Evolutionary conservation across 768 basidiomycete species (phyloP).

Genomic region (Filobasidium floriforme): DNA sequence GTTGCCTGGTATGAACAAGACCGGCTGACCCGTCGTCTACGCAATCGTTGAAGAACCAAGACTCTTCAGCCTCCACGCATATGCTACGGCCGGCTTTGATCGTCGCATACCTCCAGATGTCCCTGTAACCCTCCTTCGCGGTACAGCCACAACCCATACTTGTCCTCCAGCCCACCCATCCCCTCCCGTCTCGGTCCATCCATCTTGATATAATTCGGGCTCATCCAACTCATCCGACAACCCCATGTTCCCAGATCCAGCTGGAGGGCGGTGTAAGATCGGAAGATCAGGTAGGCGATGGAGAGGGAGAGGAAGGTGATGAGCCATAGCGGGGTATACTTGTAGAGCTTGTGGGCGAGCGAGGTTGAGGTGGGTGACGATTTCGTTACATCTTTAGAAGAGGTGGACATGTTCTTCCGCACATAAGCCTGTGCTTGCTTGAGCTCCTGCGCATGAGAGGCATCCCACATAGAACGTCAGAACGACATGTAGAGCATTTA

Average conservation of each 20-base stretch:
- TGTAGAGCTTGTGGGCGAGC: neutral
- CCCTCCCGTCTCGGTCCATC: slow-evolving; percentile 54
- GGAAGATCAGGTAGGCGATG: neutral
- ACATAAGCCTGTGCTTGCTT: no score
- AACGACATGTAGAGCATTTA: no score
- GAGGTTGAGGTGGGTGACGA: neutral
- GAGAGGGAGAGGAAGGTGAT: neutral
- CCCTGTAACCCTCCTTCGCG: slow-evolving; percentile 79
- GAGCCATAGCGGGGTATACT: neutral
- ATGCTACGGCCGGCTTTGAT: no score
- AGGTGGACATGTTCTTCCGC: neutral
- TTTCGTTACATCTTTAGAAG: neutral
- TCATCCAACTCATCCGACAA: slow-evolving; percentile 95
- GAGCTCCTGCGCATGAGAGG: no score
- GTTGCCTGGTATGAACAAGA: slow-evolving; percentile 93
- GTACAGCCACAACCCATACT: slow-evolving; percentile 86
- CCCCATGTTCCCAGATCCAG: slow-evolving; percentile 21
- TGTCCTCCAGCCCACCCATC: slow-evolving; percentile 63
- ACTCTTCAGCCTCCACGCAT: no score
- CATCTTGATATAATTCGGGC: slow-evolving; percentile 75
- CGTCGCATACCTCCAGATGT: slow-evolving; percentile 50
- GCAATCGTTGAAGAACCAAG: slow-evolving; percentile 46
- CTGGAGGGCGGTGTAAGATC: slow-evolving; percentile 8
- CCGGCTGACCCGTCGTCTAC: slow-evolving; percentile 51
- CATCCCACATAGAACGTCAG: no score